Base-by-base conservation (phyloP, 2,329 filamentous ascomycete species). In the Fusarium tanahbumbuense region DNA sequence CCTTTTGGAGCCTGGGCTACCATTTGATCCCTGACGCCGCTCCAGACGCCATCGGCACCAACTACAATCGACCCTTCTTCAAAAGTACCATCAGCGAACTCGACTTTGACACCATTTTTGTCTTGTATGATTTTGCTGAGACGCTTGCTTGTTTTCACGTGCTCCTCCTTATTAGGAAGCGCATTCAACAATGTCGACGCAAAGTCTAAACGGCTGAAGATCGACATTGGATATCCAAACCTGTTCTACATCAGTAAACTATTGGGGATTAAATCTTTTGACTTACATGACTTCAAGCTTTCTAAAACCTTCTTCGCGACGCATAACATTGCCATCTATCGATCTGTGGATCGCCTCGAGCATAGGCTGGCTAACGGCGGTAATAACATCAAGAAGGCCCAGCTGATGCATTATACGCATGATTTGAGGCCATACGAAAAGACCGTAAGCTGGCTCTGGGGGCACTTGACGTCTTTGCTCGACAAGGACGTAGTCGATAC, bases 361-460 rank as follows among this genome's bases (percentile, higher is more conserved):
- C 65, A 68, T 68, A 2, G 64, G 47, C 12, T 68, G 64, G 2
- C 48, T 49, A 15, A 68, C 20, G 2, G 65, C 59, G 6, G 16
- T 8, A 0, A 65, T 46, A 5, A 12, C 40, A 4, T 68, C 64
- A 1, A 64, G 64, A 10, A 68, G 15, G 0, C 53, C 65, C 5
- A 68, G 8, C 10, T 68, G 65, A 5, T 68, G 59, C 3, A 68
- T 60, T 1, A 60, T 65, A 11, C 65, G 27, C 48, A 65, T 49
- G 6, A 65, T 65, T 3, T 68, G 65, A 30, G 65, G 65, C 65
- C 65, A 68, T 9, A 68, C 5, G 4, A 68, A 68, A 0, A 68
- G 22, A 1, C 64, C 65, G 6, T 68, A 68, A 55, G 65, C 52
- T 8, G 65, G 64, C 1, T 68, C 65, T 0, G 64, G 65, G 2